Conservation (phyloP, 257 asterid species). For the Solanum peruvianum region DNA sequence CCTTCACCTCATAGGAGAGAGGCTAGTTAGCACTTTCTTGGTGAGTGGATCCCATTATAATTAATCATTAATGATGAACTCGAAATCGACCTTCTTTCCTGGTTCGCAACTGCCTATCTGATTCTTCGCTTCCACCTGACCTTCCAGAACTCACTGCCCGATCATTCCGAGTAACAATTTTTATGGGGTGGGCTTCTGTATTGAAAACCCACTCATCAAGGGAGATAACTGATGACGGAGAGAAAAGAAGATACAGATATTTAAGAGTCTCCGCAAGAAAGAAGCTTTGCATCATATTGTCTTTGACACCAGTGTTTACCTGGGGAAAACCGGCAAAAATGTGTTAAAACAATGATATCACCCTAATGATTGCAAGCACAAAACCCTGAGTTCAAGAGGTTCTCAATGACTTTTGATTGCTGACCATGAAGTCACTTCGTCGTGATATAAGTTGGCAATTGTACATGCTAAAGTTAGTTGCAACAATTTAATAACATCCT, state of each 20-base stretch:
- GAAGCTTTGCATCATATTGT: slow-evolving; percentile 99
- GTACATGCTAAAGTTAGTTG: background rate
- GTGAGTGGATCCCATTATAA: background rate
- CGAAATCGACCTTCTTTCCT: slow-evolving; percentile 91
- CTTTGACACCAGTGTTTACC: slow-evolving; percentile 93
- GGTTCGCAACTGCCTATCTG: slow-evolving; percentile 40
- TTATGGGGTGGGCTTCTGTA: slow-evolving; percentile 97
- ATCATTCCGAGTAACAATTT: slow-evolving; percentile 49
- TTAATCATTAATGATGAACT: slow-evolving; percentile 1
- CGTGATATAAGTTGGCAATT: background rate
- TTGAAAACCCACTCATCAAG: slow-evolving; percentile 98
- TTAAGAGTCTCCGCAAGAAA: slow-evolving; percentile 94
- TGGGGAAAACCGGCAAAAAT: slow-evolving; percentile 18
- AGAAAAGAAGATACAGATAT: slow-evolving; percentile 93
- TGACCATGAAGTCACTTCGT: background rate
- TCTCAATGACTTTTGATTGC: background rate
- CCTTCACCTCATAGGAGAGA: background rate
- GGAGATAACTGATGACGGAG: slow-evolving; percentile 84
- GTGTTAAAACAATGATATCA: background rate
- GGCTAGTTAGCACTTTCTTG: background rate
- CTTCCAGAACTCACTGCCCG: slow-evolving; percentile 12
- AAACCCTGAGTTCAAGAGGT: background rate
- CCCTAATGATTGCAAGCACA: background rate
- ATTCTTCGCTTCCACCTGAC: slow-evolving; percentile 16
- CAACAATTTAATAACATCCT: background rate